phyloP scores from a whole-genome alignment of 2,329 filamentous ascomycete species.

The Penicillium sp. region DNA sequence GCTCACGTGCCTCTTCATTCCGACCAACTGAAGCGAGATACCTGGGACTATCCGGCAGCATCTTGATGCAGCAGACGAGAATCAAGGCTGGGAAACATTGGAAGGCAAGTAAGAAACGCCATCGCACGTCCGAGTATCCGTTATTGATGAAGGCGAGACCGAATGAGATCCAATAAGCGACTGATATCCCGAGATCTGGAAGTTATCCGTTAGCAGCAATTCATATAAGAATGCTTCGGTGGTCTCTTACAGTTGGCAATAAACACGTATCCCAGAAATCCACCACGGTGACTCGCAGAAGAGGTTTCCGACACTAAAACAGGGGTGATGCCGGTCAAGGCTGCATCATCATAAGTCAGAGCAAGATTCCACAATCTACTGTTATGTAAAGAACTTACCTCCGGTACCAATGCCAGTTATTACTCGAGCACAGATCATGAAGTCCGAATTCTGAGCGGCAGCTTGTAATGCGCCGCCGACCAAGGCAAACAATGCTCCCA shows the following conservation, averaged over 20 bases:
- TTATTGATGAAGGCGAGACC: constrained; percentile 39
- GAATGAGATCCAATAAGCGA: constrained; percentile 43
- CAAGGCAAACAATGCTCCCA: constrained; percentile 53
- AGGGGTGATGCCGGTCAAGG: constrained; percentile 55
- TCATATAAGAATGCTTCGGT: not conserved
- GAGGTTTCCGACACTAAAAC: constrained; percentile 56
- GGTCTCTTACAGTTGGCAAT: constrained; percentile 51
- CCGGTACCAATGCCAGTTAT: constrained; percentile 59
- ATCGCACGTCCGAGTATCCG: constrained; percentile 38
- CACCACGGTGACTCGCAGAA: constrained; percentile 52
- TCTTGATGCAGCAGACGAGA: constrained; percentile 33
- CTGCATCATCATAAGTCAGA: constrained; percentile 18
- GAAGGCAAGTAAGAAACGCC: constrained; percentile 41
- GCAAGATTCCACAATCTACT: constrained; percentile 1
- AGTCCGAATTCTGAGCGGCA: constrained; percentile 49
- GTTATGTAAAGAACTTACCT: constrained; percentile 29
- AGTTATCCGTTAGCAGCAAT: constrained; percentile 4
- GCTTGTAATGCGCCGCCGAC: constrained; percentile 56
- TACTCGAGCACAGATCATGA: constrained; percentile 56
- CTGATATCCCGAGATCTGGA: constrained; percentile 53
- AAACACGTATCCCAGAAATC: constrained; percentile 56
- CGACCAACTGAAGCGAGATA: constrained; percentile 39
- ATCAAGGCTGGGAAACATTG: constrained; percentile 38
- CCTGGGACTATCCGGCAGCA: constrained; percentile 38
- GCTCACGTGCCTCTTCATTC: constrained; percentile 53